A percentile compares a stretch with the other conserved stretches of the same genome.
Conservation (phyloP, 2,329 filamentous ascomycete species). For the Aspergillus calidoustus region DNA sequence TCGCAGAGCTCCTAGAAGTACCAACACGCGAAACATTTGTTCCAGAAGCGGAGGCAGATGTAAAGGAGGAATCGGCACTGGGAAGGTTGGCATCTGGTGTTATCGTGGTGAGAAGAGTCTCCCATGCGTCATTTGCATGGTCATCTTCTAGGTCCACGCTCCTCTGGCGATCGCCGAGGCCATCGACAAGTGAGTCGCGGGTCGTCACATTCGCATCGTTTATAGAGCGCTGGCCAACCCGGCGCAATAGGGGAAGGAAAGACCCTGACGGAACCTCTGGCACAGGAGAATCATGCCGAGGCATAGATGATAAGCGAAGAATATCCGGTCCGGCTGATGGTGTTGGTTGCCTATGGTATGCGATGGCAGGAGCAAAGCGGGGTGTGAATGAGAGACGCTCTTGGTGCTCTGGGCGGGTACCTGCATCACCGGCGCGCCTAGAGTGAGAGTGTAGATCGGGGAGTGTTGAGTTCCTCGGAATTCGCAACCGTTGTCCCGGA, state of each 20-base stretch:
- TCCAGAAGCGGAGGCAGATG: slow-evolving; percentile 54
- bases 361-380: slow-evolving; percentile 50
- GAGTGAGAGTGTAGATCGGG: slow-evolving; percentile 32
- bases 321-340: slow-evolving; percentile 27
- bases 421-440: slow-evolving; percentile 25
- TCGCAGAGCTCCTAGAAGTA: slow-evolving; percentile 40
- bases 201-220: slow-evolving; percentile 27
- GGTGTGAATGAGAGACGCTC: slow-evolving; percentile 42
- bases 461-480: slow-evolving; percentile 41
- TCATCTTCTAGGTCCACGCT: slow-evolving; percentile 70
- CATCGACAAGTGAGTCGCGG: slow-evolving; percentile 58
- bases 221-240: slow-evolving; percentile 41
- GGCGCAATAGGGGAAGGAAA: slow-evolving; percentile 35
- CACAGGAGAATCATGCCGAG: slow-evolving; percentile 27
- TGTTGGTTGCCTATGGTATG: slow-evolving; percentile 33
- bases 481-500: slow-evolving; percentile 40
- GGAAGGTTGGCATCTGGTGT: slow-evolving; percentile 81
- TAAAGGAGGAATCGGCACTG: slow-evolving; percentile 81
- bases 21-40: slow-evolving; percentile 32
- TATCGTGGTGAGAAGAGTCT: slow-evolving; percentile 78
- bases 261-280: slow-evolving; percentile 26
- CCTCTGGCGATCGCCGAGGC: slow-evolving; percentile 81
- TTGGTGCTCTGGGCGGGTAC: slow-evolving; percentile 21
- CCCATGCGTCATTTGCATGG: slow-evolving; percentile 68
- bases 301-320: slow-evolving; percentile 31